These are phyloP conservation scores for Solanum tarapatanum DNA, from an alignment of 257 asterid species.

Conservation along the genomic window DNA sequence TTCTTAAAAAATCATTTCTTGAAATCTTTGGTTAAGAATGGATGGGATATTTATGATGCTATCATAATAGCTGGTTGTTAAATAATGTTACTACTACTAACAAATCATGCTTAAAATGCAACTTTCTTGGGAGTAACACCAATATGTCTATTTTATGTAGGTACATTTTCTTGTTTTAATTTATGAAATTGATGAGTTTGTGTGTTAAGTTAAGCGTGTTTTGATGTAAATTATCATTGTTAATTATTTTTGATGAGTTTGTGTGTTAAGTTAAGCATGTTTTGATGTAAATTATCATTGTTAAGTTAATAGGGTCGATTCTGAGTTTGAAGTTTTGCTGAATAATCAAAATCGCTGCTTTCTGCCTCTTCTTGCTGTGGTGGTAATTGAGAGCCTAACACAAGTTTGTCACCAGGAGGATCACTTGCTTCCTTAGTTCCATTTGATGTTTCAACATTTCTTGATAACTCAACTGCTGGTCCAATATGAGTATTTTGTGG, in stretches of 20 bases:
- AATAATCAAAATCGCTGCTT: slow-evolving; percentile 14
- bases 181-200: background rate
- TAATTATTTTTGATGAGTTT: background rate
- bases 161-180: background rate
- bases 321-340: slow-evolving; percentile 7
- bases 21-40: too few relatives aligned
- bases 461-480: slow-evolving; percentile 1
- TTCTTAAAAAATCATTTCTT: too few relatives aligned
- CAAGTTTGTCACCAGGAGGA: background rate
- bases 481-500: slow-evolving; percentile 8
- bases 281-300: too few relatives aligned
- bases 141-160: background rate
- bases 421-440: slow-evolving; percentile 2
- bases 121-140: background rate
- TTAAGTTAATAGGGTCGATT: background rate
- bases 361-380: background rate
- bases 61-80: too few relatives aligned
- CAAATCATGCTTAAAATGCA: too few relatives aligned
- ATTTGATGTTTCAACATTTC: slow-evolving; percentile 2
- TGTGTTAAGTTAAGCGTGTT: background rate
- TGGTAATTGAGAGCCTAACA: background rate
- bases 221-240: background rate
- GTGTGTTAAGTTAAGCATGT: too few relatives aligned
- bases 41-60: too few relatives aligned
- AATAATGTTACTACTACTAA: too few relatives aligned